These are phyloP conservation scores for Macadamia integrifolia DNA, from an alignment of 164 flowering plant genomes.

Conservation along the genomic window DNA sequence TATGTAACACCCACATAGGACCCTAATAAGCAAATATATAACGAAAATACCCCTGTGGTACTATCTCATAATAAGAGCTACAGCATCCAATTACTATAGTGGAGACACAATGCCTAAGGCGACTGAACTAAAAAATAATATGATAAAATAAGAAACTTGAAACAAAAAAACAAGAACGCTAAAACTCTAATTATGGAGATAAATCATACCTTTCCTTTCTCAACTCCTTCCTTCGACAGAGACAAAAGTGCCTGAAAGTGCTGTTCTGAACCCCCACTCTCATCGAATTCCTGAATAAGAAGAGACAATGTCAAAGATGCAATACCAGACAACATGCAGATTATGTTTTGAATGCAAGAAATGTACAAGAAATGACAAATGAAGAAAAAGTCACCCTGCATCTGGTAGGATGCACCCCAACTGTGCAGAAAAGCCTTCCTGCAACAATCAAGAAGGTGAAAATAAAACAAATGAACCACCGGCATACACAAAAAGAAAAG, in stretches of 20 bases:
- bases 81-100: no score
- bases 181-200: background rate
- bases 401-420: conserved; percentile 98
- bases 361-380: background rate
- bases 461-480: background rate
- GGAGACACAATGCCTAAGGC: no score
- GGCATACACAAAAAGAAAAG: background rate
- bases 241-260: conserved; percentile 77
- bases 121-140: background rate
- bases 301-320: conserved; percentile 1
- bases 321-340: conserved; percentile 4
- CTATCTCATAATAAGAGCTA: no score
- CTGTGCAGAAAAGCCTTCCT: conserved; percentile 95
- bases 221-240: conserved; percentile 74
- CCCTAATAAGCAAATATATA: no score
- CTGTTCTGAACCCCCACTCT: conserved; percentile 82
- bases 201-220: conserved; percentile 78
- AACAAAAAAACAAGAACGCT: background rate
- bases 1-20: no score
- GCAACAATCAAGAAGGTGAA: conserved; percentile 7
- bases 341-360: background rate
- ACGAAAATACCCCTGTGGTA: no score
- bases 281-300: conserved; percentile 80
- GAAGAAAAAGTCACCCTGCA: conserved; percentile 51
- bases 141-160: background rate